Conservation (phyloP, 345 rosid species). For the rapeseed (Brassica napus) region DNA sequence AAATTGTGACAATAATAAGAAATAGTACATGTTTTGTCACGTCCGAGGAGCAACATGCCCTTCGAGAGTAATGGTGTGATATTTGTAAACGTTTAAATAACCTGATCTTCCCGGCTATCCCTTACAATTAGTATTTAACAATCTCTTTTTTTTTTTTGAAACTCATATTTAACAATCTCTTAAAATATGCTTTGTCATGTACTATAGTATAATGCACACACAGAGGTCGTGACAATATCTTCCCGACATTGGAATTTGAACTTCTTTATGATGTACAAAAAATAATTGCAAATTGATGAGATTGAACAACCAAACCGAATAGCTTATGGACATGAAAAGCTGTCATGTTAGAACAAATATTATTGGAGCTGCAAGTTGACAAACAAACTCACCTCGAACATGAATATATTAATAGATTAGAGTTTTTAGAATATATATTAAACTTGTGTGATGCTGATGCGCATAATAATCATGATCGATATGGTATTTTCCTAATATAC, state of each 20-base stretch:
- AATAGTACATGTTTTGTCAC: conserved; percentile 36
- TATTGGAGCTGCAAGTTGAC: conserved; percentile 22
- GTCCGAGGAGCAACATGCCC: conserved; percentile 44
- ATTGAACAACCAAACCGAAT: background rate
- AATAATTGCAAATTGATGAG: conserved; percentile 14
- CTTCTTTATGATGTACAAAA: conserved; percentile 6
- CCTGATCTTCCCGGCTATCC: conserved; percentile 14
- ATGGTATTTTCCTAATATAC: background rate
- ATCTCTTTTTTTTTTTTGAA: no score
- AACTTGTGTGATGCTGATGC: background rate
- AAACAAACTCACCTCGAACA: conserved; percentile 23
- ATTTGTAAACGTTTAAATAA: background rate
- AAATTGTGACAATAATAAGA: background rate
- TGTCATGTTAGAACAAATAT: conserved; percentile 11
- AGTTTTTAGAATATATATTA: background rate
- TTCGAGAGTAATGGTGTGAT: conserved; percentile 35
- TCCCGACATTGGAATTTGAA: conserved; percentile 13
- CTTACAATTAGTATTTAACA: background rate
- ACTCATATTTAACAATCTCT: background rate
- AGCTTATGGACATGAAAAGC: conserved; percentile 17
- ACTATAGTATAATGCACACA: background rate
- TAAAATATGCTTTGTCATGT: background rate
- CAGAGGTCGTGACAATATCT: conserved; percentile 33
- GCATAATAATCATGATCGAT: background rate
- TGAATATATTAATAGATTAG: background rate